Base-by-base conservation (phyloP, 2,329 filamentous ascomycete species). In the Ophiocordyceps australis region DNA sequence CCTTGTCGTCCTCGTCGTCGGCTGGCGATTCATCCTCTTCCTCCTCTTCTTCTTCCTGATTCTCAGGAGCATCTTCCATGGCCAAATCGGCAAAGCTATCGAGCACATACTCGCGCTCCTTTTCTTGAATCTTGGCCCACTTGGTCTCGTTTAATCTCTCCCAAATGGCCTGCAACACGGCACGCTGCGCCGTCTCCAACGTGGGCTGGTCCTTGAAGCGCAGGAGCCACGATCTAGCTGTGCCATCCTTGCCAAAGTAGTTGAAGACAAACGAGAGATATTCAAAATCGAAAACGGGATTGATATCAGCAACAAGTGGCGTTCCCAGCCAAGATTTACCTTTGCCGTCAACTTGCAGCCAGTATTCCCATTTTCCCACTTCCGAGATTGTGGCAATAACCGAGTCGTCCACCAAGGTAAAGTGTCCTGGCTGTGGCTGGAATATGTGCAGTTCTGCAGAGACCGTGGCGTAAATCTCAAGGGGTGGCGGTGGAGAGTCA, bases 261-360 rank as follows among this genome's bases (percentile, higher is more conserved):
- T 98, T 98, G 65, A 98, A 98, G 42, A 98, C 94, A 47, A 95
- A 95, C 0, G 86, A 95, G n/a, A 93, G 62, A 41, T 86, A 95
- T 49, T 98, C 89, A 37, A 94, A 95, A 54, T 95, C 95, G 60
- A 95, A 98, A 13, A 98, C 85, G 0, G 89, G 89, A 40, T 95
- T 95, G 50, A 95, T 82, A 38, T 98, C 89, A 6, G 81, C 76
- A 17, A 83, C 62, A 17, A 98, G 71, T 3, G 76, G 66, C 35
- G 92, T 80, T 14, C 83, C 83, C 3, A 98, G 59, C 81, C 83
- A 94, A 28, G 85, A 73, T 41, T 72, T 74, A 18, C 80, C 70
- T 20, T 68, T 62, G 33, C 76, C 74, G 22, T 69, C 67, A 28
- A 95, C 75, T 43, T 94, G 81, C 17, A 98, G 59, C 83, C 83